Evolutionary conservation across 495 filamentous ascomycete genomes (phyloP), one percentile per base, ranked within the genome.

Genomic region (Aspergillus haitiensis): DNA sequence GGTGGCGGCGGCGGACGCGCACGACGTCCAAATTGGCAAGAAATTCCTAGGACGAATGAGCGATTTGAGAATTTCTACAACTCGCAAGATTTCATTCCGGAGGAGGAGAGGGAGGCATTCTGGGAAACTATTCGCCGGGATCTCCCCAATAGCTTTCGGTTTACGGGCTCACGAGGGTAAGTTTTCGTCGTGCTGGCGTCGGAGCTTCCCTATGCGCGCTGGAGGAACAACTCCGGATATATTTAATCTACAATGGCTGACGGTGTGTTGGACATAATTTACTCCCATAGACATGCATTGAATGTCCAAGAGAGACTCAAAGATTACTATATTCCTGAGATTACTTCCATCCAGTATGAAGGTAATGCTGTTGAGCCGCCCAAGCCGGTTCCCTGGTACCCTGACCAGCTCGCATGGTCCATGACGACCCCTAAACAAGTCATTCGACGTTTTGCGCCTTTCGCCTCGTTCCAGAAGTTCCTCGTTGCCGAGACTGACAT

Each of bases 351-450:
- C 64, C 71, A 82, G 51, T 85, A 89, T 77, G 89, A 98, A 68
- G 93, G 88, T 68, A 81, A 87, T 60, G 75, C 75, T 27, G 92
- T 97, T 67, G 85, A 92, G 50, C 84, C 95, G 3, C 94, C 94
- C 1, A 79, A 80, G 68, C 81, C 88, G 0, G 87, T 98, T 13
- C 78, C 84, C 7, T 98, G 92, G 91, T 98, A 93, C 72, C 94
- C 94, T 15, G 92, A 98, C 64, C 81, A 88, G 63, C 84, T 98
- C 58, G 95, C 93, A 18, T 98, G 93, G 89, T 88, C 82, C 58
- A 97, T 98, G 91, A 96, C 91, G 18, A 96, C 92, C 7, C 91
- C 94, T 15, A 98, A 98, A 78, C 88, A 94, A 59, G 87, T 97
- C 56, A 79, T 98, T 64, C 87, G 95, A 55, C 90, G 90, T 60